These are phyloP conservation scores for Hymenoscyphus infarciens DNA, from an alignment of 2,329 filamentous ascomycete species.

Conservation along the genomic window DNA sequence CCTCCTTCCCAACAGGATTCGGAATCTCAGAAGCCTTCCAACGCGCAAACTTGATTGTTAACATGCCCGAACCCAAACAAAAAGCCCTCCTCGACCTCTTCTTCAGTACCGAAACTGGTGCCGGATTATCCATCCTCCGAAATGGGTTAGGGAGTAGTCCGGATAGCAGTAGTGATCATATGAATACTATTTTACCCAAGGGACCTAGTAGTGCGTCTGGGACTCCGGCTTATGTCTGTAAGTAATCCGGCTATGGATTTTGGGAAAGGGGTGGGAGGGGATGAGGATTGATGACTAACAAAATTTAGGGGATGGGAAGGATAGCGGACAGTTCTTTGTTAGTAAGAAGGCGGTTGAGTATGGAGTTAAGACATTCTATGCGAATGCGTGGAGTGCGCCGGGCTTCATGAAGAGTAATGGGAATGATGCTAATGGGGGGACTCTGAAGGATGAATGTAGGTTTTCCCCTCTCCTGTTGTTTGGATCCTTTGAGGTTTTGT, in stretches of 20 bases:
- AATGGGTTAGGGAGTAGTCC: conserved; percentile 44
- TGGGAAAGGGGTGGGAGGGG: too few species aligned
- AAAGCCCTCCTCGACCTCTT: conserved; percentile 43
- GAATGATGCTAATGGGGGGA: conserved; percentile 40
- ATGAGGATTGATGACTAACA: too few species aligned
- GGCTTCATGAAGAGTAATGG: conserved; percentile 50
- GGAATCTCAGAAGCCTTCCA: conserved; percentile 48
- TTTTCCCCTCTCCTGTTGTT: not conserved
- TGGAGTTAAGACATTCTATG: conserved; percentile 45
- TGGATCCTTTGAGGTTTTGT: not conserved
- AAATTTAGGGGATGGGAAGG: conserved; percentile 39
- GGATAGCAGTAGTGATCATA: conserved; percentile 34
- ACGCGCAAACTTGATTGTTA: conserved; percentile 41
- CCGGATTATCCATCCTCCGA: conserved; percentile 48
- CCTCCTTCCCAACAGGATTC: conserved; percentile 37
- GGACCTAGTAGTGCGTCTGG: conserved; percentile 42
- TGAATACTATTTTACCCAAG: conserved; percentile 43
- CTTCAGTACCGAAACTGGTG: conserved; percentile 44
- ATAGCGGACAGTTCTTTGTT: conserved; percentile 50
- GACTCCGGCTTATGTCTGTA: conserved; percentile 42
- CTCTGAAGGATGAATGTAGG: conserved; percentile 38
- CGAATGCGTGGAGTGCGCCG: conserved; percentile 48
- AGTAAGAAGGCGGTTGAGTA: conserved; percentile 44
- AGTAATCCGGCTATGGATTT: too few species aligned
- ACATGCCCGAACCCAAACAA: conserved; percentile 33